A percentile compares a stretch with the other conserved stretches of the same genome.
Evolutionary conservation across 2,329 filamentous ascomycete species (phyloP).

Genomic region (Lachnellula hyalina): DNA sequence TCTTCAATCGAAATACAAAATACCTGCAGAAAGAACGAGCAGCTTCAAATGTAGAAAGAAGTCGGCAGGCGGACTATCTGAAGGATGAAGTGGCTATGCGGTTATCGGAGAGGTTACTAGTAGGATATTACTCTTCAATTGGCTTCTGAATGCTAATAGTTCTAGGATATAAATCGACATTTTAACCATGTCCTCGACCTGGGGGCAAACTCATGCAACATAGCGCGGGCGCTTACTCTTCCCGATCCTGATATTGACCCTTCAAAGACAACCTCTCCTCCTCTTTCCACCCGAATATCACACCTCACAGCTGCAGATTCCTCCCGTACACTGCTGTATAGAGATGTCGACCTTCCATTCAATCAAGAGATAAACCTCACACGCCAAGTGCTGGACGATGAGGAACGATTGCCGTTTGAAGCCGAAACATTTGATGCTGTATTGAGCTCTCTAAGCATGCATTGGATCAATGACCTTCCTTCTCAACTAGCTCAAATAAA

Average conservation of each 20-base stretch:
- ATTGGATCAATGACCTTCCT: constrained; percentile 97
- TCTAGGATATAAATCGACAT: constrained; percentile 81
- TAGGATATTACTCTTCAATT: constrained; percentile 34
- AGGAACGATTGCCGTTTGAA: constrained; percentile 71
- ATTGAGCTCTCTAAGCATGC: constrained; percentile 80
- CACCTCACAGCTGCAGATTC: constrained; percentile 78
- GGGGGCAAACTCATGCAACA: constrained; percentile 92
- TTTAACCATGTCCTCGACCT: constrained; percentile 85
- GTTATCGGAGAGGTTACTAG: constrained; percentile 78
- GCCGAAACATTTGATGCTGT: constrained; percentile 81
- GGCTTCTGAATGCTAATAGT: constrained; percentile 8
- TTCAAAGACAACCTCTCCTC: constrained; percentile 51
- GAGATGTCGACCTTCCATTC: constrained; percentile 70
- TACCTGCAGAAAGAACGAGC: constrained; percentile 88
- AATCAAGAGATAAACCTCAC: constrained; percentile 68
- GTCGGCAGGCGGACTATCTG: constrained; percentile 82
- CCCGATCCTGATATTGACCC: constrained; percentile 58
- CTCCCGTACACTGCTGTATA: constrained; percentile 70
- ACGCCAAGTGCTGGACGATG: constrained; percentile 67
- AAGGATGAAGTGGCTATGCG: constrained; percentile 86
- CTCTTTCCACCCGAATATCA: constrained; percentile 65
- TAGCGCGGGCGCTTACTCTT: constrained; percentile 73
- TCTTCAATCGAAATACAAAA: constrained; percentile 87
- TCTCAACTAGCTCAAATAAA: constrained; percentile 81
- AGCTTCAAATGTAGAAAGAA: constrained; percentile 61